These are phyloP conservation scores for Yamadazyma mexicana DNA, from an alignment of 1,139 yeast species.

Conservation along the genomic window DNA sequence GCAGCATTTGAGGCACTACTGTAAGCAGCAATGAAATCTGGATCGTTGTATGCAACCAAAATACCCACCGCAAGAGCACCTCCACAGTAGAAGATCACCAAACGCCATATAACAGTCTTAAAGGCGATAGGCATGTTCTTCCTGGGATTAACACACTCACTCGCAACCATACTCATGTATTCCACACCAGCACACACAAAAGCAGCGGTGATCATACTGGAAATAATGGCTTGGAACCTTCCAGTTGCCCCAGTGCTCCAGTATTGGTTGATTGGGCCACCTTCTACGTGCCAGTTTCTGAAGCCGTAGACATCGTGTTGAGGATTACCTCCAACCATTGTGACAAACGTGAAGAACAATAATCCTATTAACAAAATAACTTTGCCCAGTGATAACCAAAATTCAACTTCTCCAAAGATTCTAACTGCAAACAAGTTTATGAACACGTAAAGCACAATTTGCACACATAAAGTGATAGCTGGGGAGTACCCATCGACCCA, in stretches of 20 bases:
- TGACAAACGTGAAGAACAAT: constrained; percentile 66
- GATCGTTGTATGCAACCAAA: constrained; percentile 41
- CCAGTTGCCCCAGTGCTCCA: constrained; percentile 59
- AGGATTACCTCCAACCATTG: constrained; percentile 88
- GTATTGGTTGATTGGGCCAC: constrained; percentile 53
- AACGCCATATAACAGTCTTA: constrained; percentile 69
- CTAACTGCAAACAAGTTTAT: constrained; percentile 72
- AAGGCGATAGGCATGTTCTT: constrained; percentile 71
- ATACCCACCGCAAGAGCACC: constrained; percentile 41
- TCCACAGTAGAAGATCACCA: constrained; percentile 65
- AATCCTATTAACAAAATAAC: constrained; percentile 68
- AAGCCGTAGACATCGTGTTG: constrained; percentile 63
- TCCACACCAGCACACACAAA: constrained; percentile 83
- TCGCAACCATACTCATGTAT: constrained; percentile 77
- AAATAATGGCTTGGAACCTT: constrained; percentile 68
- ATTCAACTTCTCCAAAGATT: constrained; percentile 74
- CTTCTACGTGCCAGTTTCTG: constrained; percentile 53
- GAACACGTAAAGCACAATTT: constrained; percentile 56
- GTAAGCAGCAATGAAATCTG: constrained; percentile 24
- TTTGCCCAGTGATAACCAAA: constrained; percentile 75
- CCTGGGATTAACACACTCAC: constrained; percentile 76
- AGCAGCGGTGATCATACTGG: constrained; percentile 57
- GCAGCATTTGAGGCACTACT: constrained; percentile 26
- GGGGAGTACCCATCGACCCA: constrained; percentile 75
- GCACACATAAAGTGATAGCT: constrained; percentile 61